Conservation (phyloP, 225 moss, liverwort and hornwort species). For the Climacium dendroides region DNA sequence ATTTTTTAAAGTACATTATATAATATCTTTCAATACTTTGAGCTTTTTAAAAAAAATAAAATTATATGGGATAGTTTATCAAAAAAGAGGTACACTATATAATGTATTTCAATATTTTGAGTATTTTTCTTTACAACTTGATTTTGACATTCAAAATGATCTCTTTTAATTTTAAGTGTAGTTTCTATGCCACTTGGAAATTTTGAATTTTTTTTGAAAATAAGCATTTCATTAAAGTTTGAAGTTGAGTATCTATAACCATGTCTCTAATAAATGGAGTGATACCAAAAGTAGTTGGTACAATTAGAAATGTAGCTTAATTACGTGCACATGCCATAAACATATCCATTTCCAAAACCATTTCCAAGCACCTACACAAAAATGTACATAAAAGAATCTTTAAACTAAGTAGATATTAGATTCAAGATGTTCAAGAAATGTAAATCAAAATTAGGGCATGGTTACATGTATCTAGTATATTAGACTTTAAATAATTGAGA, state of each 20-base stretch:
- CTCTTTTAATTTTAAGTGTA: rapidly evolving
- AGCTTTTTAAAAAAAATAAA: too few species aligned
- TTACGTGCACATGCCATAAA: background rate
- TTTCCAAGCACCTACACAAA: rapidly evolving
- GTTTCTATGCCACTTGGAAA: rapidly evolving
- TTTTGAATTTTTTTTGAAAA: background rate
- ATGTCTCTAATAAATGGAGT: rapidly evolving
- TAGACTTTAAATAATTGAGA: background rate
- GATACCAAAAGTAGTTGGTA: rapidly evolving
- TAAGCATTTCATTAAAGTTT: background rate
- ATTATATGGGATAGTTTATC: too few species aligned
- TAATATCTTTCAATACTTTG: too few species aligned
- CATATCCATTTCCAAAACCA: background rate
- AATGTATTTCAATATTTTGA: background rate
- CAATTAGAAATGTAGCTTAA: rapidly evolving
- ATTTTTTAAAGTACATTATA: too few species aligned
- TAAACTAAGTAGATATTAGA: too few species aligned
- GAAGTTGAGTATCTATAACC: background rate
- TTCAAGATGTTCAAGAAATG: too few species aligned
- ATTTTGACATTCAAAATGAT: background rate
- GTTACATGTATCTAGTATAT: too few species aligned
- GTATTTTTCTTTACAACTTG: background rate
- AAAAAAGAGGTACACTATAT: too few species aligned
- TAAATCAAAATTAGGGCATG: too few species aligned
- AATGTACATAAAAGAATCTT: too few species aligned